Conservation (phyloP, 2,329 filamentous ascomycete species). For the Lasiodiplodia hormozganensis region DNA sequence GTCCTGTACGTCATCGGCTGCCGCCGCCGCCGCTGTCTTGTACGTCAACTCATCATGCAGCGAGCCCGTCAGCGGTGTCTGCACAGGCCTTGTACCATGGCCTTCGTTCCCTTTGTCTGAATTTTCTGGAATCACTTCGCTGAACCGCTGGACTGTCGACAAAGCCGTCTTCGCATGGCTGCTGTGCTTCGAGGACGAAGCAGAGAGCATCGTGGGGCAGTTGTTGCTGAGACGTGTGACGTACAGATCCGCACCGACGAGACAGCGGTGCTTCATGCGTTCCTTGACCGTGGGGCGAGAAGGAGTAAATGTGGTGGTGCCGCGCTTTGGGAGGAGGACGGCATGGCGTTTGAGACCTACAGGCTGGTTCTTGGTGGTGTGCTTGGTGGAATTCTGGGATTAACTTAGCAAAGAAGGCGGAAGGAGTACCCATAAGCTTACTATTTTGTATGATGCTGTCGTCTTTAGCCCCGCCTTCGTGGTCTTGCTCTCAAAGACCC, state of each 20-base stretch:
- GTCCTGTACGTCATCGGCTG: no score
- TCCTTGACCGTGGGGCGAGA: conserved; percentile 37
- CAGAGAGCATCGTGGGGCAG: neutral
- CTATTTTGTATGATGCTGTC: no score
- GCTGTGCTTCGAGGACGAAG: neutral
- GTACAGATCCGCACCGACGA: conserved; percentile 60
- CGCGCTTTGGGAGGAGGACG: neutral
- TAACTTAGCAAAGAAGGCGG: no score
- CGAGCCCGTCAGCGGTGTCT: conserved; percentile 37
- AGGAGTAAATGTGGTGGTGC: conserved; percentile 24
- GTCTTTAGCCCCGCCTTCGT: no score
- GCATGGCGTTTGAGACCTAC: neutral
- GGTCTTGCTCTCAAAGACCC: no score
- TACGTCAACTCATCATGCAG: conserved; percentile 56
- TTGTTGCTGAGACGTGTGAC: conserved; percentile 52
- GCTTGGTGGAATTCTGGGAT: neutral
- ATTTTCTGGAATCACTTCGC: neutral
- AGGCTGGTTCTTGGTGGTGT: conserved; percentile 26
- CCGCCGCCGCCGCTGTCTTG: conserved; percentile 13
- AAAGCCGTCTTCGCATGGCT: neutral
- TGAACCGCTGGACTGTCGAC: no score
- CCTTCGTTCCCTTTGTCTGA: neutral
- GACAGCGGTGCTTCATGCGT: conserved; percentile 54
- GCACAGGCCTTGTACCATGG: neutral
- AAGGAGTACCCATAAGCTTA: no score